Percentiles rank a stretch among this genome's conserved stretches.
Evolutionary conservation across 139 green algal species (phyloP).

Genomic region (Chlorella sp.): DNA sequence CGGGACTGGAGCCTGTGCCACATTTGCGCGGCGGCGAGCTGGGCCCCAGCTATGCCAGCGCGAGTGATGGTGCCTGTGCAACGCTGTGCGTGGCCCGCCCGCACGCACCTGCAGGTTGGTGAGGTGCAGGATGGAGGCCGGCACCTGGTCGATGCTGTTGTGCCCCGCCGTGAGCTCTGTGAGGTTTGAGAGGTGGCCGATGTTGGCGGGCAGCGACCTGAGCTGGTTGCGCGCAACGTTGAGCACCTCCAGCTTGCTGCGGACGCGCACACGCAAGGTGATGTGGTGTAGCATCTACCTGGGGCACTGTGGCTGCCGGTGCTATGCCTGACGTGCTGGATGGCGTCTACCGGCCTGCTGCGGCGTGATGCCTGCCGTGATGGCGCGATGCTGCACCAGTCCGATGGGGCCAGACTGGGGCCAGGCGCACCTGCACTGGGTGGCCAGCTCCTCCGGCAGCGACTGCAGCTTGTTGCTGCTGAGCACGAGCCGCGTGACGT

Average conservation of each 20-base stretch:
- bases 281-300: too few relatives aligned
- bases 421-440: too few relatives aligned
- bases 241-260: background rate
- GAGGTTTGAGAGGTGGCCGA: background rate
- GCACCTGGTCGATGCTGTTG: background rate
- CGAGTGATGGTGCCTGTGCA: too few relatives aligned
- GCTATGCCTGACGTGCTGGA: too few relatives aligned
- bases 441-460: slow-evolving; percentile 16
- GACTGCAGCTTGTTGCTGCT: slow-evolving; percentile 1
- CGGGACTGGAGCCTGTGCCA: background rate
- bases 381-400: too few relatives aligned
- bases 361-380: too few relatives aligned
- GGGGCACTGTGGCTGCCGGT: too few relatives aligned
- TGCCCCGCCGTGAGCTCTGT: background rate
- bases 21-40: background rate
- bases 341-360: too few relatives aligned
- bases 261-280: background rate
- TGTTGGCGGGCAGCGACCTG: background rate
- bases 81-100: too few relatives aligned
- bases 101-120: background rate
- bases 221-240: background rate
- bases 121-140: background rate
- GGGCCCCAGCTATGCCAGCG: background rate
- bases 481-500: slow-evolving; percentile 2
- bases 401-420: too few relatives aligned